Base-by-base conservation (phyloP, 2,329 filamentous ascomycete species). In the Hypocreales sp. region DNA sequence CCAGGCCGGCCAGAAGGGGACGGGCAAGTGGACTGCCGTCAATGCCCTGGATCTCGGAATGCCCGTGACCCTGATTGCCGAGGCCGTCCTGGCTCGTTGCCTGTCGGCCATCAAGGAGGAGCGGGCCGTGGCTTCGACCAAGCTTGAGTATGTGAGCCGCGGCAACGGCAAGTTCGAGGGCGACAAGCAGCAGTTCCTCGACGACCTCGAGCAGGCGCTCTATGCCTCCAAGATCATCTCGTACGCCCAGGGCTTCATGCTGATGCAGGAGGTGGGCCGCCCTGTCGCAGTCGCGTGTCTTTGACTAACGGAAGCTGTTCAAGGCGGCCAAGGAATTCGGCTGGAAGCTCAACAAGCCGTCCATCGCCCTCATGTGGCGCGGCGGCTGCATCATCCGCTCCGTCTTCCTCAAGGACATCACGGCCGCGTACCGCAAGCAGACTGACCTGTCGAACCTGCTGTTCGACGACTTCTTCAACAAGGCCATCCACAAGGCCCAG, bases 161-260 rank as follows among this genome's bases (percentile, higher is more conserved):
- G 23, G 31, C 47, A 79, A 69, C 51, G 74, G 72, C 47, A 59
- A 55, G 46, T 95, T 95, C 58, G 70, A 79, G 46, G 90, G 90
- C 45, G 72, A 94, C 73, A 84, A 80, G 71, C 67, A 82, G 57
- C 72, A 84, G 57, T 92, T 95, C 73, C 75, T 98, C 44, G 81
- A 82, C 44, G 86, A 98, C 60, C 81, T 98, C 28, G 90, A 98
- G 71, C 90, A 98, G 69, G 90, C 87, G 42, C 75, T 98, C 36
- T 98, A 98, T 55, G 90, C 90, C 42, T 95, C 87, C 51, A 98
- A 98, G 80, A 98, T 98, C 55, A 94, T 98, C 61, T 98, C 90
- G 13, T 98, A 98, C 56, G 84, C 90, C 40, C 90, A 98, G 66
- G 90, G 90, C 55, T 98, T 98, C 74, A 95, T 95, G 87, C 73